Evolutionary conservation across 2,329 filamentous ascomycete genomes (phyloP), one percentile per base, ranked within the genome.

Genomic region (Monosporascus sp.): DNA sequence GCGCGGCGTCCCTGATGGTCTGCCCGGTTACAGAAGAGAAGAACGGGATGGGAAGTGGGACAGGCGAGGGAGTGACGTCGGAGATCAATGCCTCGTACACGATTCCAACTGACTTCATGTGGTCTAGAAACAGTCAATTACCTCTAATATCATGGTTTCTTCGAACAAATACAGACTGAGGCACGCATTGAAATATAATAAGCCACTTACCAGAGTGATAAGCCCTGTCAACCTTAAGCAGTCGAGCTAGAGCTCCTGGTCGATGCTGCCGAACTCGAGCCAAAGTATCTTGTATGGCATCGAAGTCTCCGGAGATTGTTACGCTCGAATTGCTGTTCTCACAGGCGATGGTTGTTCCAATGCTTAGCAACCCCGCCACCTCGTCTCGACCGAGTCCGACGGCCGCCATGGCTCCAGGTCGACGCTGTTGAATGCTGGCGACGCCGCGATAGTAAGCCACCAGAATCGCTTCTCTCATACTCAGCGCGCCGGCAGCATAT

Each of bases 371-470:
- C 22, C 27, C 43, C 17, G 47, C 24, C 0, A 60, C 56, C 7
- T 69, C 64, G 14, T 59, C 49, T 20, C 52, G 50, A 2, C 62
- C 50, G 5, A 71, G 51, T 2, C 67, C 67, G 5, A 70, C 63
- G 2, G 69, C 67, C 11, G 67, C 64, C 72, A 71, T 73, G 11
- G 56, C 61, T 17, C 64, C 69, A 19, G 48, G 24, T 26, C 6
- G 24, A 26, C 24, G 24, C 24, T 26, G 24, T 7, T 58, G 46
- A 40, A 47, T 22, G 55, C 57, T 20, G 48, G 61, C 66, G 20
- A 65, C 49, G n/a, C 76, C 76, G 3, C 76, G 73, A 43, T 73
- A 71, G 57, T 73, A 75, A 0, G 71, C 68, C 5, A 71, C 64
- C 7, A 71, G 62, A 16, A 77, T 72, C 1, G 74, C 74, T 11